A percentile compares a stretch with the other conserved stretches of the same genome.
Evolutionary conservation across 164 flowering plant species (phyloP).

Genomic region (Tetracentron sinense): DNA sequence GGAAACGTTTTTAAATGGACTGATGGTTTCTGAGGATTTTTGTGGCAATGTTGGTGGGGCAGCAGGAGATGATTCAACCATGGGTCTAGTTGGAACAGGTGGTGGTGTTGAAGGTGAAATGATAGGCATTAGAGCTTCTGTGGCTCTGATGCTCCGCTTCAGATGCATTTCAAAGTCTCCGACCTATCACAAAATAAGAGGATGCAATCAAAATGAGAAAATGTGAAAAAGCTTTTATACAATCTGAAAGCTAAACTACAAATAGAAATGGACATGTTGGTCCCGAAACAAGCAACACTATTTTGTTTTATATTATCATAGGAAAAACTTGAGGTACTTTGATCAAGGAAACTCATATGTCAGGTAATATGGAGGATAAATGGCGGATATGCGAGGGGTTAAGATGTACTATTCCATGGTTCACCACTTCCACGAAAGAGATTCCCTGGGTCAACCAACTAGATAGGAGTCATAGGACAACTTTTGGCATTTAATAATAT

Average conservation of each 20-base stretch:
- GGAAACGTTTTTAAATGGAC: conserved; percentile 51
- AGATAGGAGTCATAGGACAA: too few relatives aligned
- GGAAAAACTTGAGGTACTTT: too few relatives aligned
- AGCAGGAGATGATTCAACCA: conserved; percentile 46
- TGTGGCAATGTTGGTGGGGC: conserved; percentile 38
- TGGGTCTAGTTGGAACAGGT: conserved; percentile 58
- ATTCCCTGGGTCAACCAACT: too few relatives aligned
- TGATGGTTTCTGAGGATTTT: conserved; percentile 39
- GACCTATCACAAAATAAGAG: conserved; percentile 37
- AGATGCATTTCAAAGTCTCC: conserved; percentile 91
- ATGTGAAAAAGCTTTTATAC: background rate
- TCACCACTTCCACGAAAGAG: too few relatives aligned
- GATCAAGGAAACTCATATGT: too few relatives aligned
- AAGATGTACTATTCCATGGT: too few relatives aligned
- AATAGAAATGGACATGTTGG: background rate
- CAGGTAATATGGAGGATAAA: too few relatives aligned
- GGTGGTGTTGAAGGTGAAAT: conserved; percentile 48
- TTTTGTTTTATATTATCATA: background rate
- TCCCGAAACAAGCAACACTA: background rate
- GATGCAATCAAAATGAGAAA: background rate
- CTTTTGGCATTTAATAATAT: too few relatives aligned
- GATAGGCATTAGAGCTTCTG: conserved; percentile 31
- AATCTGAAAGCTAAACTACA: background rate
- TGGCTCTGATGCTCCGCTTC: conserved; percentile 60
- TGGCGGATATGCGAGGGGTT: too few relatives aligned